Conservation (phyloP, 257 asterid genomes). For the Leonotis leonurus region DNA sequence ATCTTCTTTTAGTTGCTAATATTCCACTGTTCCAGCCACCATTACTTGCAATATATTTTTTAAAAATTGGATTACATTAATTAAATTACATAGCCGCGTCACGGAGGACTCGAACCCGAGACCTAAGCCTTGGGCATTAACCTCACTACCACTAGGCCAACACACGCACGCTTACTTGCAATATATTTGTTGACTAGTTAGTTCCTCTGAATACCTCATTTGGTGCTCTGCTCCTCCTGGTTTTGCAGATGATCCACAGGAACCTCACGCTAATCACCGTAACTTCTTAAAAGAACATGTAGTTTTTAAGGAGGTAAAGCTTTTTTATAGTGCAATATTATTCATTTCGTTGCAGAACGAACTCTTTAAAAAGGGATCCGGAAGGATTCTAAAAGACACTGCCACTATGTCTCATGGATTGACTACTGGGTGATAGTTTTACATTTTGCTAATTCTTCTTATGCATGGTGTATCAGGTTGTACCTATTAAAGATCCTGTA, state of each 20-base stretch:
- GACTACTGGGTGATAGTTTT: constrained; percentile 1
- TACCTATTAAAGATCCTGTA: constrained; percentile 73
- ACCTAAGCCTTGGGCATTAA: no score
- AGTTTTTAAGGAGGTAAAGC: constrained; percentile 77
- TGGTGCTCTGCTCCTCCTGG: constrained; percentile 17
- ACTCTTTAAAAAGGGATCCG: not conserved
- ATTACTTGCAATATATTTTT: no score
- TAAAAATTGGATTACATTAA: no score
- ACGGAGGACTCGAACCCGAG: no score
- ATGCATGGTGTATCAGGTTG: constrained; percentile 44
- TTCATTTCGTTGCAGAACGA: no score
- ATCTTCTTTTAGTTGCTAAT: no score
- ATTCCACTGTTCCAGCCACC: no score
- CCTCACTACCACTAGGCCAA: no score
- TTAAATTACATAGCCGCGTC: no score
- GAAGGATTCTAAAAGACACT: constrained; percentile 5
- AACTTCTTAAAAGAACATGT: constrained; percentile 79
- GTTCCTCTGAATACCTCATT: constrained; percentile 9
- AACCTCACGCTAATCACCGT: constrained; percentile 66
- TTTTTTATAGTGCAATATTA: no score
- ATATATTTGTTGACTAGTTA: constrained; percentile 1
- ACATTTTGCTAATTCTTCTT: constrained; percentile 13
- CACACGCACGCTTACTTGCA: not conserved
- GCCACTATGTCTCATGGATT: not conserved
- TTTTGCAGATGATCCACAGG: constrained; percentile 81